Conservation (phyloP, 2,329 filamentous ascomycete genomes). For the Huntiella moniliformis region DNA sequence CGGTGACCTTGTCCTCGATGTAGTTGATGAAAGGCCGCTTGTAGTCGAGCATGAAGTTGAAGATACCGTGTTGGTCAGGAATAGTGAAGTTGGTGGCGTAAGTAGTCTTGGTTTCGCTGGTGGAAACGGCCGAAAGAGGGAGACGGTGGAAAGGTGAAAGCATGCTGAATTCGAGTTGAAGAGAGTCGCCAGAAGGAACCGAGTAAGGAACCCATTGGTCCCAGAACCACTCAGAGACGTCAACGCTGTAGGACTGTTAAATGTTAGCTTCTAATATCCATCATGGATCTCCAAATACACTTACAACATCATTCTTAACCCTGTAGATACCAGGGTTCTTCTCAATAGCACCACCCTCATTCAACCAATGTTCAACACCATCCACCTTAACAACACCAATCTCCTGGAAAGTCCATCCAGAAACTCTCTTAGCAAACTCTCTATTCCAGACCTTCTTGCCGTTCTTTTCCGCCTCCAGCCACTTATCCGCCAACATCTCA, state of each 20-base stretch:
- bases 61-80: constrained; percentile 96
- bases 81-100: constrained; percentile 62
- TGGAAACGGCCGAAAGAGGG: constrained; percentile 38
- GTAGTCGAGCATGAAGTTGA: constrained; percentile 96
- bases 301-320: constrained; percentile 89
- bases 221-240: constrained; percentile 67
- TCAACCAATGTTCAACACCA: constrained; percentile 57
- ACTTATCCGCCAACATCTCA: constrained; percentile 73
- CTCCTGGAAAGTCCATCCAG: constrained; percentile 96
- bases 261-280: constrained; percentile 16
- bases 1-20: constrained; percentile 84
- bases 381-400: constrained; percentile 74
- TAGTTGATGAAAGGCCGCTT: constrained; percentile 81
- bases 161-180: constrained; percentile 98
- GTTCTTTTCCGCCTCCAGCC: constrained; percentile 48
- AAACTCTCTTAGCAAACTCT: constrained; percentile 66
- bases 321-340: constrained; percentile 80
- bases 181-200: constrained; percentile 46
- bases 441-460: constrained; percentile 49
- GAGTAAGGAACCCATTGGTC: constrained; percentile 59
- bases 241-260: constrained; percentile 61
- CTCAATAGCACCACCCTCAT: constrained; percentile 25
- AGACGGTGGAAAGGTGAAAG: constrained; percentile 92
- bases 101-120: constrained; percentile 48
- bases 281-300: constrained; percentile 21